Evolutionary conservation across 108 stramenopile genomes (phyloP), one percentile per base, ranked within the genome.

Genomic region (Discostella stelligeroides): DNA sequence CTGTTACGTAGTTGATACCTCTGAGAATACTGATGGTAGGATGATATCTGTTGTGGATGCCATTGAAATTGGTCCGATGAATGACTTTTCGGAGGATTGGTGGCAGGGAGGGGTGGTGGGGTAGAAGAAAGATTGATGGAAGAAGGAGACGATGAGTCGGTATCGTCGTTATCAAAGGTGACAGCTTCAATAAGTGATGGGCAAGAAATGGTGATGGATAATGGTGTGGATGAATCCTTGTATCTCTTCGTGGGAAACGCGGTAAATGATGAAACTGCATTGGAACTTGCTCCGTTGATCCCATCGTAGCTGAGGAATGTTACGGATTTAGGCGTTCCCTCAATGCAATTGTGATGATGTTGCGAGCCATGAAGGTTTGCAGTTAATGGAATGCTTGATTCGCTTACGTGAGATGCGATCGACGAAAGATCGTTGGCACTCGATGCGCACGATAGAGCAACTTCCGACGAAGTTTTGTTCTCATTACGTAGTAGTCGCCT

Each of bases 361-460:
- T n/a, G n/a, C n/a, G n/a, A n/a, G n/a, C n/a, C n/a, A n/a, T n/a
- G 30, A 7, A 65, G 49, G 38, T 65, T 65, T 23, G 45, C 43
- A 49, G 64, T 65, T 1, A 65, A 29, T 20, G 64, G 64, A 10
- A 48, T 65, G 29, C 49, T 65, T 37, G 45, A 37, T 37, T 28
- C 46, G 13, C 64, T 49, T 4, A 28, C 38, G 0, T 37, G 28
- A 20, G 43, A 43, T 5, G 34, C 47, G 37, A 47, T 47, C 11
- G 64, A 65, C 9, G 64, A 49, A 61, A 61, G 60, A 61, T 61
- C 60, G 0, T 40, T 61, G 25, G 21, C 48, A 53, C 64, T 65
- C 10, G 64, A 65, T 65, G 64, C 47, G 0, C 38, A 48, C 21
- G 64, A 53, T 27, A 41, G 21, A 2, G 60, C 43, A 23, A 38